Conservation (phyloP, 441 rosid genomes). For the Populus trichocarpa region DNA sequence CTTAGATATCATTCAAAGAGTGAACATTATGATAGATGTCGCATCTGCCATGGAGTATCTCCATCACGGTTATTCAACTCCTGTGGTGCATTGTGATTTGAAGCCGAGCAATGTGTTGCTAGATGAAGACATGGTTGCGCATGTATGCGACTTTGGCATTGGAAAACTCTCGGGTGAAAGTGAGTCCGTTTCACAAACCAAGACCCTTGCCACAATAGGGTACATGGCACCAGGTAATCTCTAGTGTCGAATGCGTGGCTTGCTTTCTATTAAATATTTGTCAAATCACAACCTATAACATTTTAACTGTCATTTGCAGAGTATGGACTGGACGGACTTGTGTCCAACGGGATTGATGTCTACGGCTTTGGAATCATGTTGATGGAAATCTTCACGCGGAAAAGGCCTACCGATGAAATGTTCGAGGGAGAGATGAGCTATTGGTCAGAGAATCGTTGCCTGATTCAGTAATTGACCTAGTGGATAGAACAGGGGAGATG, state of each 20-base stretch:
- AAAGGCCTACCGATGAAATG: conserved; percentile 5
- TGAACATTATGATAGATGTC: no score
- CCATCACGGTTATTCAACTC: no score
- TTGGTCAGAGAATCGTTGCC: conserved; percentile 11
- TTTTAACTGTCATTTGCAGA: not conserved
- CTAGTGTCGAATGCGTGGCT: no score
- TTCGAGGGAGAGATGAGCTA: no score
- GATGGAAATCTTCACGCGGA: conserved; percentile 6
- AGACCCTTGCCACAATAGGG: conserved; percentile 8
- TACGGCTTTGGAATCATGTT: conserved; percentile 14
- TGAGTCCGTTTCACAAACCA: not conserved
- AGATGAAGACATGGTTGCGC: conserved; percentile 17
- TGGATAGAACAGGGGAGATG: not conserved
- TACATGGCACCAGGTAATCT: conserved; percentile 10
- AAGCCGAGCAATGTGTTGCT: not conserved
- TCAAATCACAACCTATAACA: no score
- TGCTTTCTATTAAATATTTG: not conserved
- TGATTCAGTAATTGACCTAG: not conserved
- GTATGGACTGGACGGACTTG: conserved; percentile 5
- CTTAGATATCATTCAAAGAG: no score
- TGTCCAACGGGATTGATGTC: conserved; percentile 6
- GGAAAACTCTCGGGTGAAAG: conserved; percentile 8
- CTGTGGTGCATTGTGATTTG: no score
- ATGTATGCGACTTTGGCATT: conserved; percentile 14
- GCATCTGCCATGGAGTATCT: no score